Evolutionary conservation across 2,329 filamentous ascomycete species (phyloP).

Genomic region (Ophiostoma ulmi): DNA sequence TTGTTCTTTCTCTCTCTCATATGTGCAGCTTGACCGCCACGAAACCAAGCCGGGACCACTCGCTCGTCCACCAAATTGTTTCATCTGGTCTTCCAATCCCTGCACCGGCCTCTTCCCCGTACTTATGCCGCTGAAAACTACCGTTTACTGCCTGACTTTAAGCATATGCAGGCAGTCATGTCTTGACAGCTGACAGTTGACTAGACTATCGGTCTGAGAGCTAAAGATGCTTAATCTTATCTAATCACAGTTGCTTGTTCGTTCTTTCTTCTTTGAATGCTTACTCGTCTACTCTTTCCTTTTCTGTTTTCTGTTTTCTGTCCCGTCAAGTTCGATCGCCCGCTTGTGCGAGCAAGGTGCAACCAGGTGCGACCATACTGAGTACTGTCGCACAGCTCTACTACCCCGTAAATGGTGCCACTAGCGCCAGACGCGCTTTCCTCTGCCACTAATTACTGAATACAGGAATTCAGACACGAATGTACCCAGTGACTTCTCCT

Average conservation of each 20-base stretch:
- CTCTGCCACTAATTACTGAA: not conserved
- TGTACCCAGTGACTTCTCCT: not conserved
- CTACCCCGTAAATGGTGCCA: not conserved
- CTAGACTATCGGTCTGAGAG: no score
- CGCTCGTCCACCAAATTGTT: not conserved
- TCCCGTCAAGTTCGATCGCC: not conserved
- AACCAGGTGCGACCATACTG: not conserved
- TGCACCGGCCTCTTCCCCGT: not conserved
- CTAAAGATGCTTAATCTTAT: not conserved
- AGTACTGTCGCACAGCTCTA: no score
- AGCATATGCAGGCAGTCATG: not conserved
- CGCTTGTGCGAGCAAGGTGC: not conserved
- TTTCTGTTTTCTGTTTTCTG: not conserved
- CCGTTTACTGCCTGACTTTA: not conserved
- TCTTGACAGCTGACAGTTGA: not conserved
- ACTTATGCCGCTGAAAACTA: not conserved
- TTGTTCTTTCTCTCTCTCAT: no score
- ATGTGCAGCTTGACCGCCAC: no score
- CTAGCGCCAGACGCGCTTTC: not conserved
- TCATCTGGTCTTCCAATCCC: not conserved
- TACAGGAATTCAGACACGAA: not conserved
- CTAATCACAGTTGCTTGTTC: not conserved
- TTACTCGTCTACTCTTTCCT: not conserved
- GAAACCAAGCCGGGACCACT: not conserved
- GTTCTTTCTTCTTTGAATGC: not conserved